These are phyloP conservation scores for Carex cristatella DNA, from an alignment of 176 grass and related monocot genomes.

Conservation along the genomic window DNA sequence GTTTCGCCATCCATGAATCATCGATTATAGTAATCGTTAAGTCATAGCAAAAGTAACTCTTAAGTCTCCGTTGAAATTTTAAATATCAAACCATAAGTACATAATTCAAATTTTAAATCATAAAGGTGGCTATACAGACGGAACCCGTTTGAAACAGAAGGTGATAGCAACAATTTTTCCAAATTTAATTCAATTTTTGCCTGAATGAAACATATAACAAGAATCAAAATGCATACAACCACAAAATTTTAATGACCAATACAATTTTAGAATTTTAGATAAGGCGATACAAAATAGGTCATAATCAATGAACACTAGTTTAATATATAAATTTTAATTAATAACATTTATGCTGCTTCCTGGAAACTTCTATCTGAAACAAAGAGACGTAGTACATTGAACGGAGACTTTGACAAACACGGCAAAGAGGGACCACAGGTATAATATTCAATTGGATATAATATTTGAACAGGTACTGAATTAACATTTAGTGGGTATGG, in stretches of 20 bases:
- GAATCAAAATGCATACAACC: background rate
- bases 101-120: too few relatives aligned
- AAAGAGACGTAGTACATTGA: background rate
- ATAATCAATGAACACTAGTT: background rate
- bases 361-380: background rate
- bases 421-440: background rate
- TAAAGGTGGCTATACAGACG: too few relatives aligned
- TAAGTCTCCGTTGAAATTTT: too few relatives aligned
- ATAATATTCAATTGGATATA: background rate
- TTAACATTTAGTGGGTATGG: background rate
- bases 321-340: background rate
- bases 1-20: too few relatives aligned
- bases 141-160: too few relatives aligned
- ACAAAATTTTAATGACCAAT: background rate
- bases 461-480: background rate
- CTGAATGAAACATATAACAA: background rate
- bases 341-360: background rate
- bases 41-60: too few relatives aligned
- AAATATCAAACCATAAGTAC: too few relatives aligned
- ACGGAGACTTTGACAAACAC: constrained; percentile 14
- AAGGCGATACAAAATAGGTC: background rate
- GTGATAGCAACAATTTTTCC: background rate
- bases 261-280: background rate
- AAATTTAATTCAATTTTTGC: background rate
- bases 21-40: too few relatives aligned